Evolutionary conservation across 1,284 basidiomycete species (phyloP).

Genomic region (Tranzscheliella williamsii): DNA sequence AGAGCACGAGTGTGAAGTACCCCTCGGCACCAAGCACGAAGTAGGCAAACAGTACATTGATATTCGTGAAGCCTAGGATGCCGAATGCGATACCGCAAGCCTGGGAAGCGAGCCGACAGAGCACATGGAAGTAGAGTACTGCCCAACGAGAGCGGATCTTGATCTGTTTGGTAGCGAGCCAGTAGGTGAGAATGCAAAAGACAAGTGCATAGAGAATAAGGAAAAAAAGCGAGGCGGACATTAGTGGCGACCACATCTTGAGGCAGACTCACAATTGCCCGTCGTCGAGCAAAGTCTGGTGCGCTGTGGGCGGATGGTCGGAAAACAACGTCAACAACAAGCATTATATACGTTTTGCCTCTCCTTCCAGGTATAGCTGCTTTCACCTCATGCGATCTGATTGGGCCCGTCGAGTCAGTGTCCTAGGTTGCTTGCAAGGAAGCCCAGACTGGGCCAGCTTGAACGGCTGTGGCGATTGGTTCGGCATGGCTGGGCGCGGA

Average conservation of each 20-base stretch:
- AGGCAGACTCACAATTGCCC: too few species aligned
- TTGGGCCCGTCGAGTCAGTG: too few species aligned
- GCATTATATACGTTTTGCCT: too few species aligned
- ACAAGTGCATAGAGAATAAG: constrained; percentile 16
- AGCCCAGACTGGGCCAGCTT: too few species aligned
- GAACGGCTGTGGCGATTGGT: too few species aligned
- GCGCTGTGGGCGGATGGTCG: too few species aligned
- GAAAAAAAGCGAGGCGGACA: constrained; percentile 20
- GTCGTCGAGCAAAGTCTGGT: too few species aligned
- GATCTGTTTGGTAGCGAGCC: constrained; percentile 4
- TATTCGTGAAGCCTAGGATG: constrained; percentile 12
- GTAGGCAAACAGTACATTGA: constrained; percentile 35
- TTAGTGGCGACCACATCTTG: constrained; percentile 24
- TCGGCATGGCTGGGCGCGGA: too few species aligned
- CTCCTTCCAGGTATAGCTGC: too few species aligned
- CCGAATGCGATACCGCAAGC: constrained; percentile 31
- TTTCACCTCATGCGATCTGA: too few species aligned
- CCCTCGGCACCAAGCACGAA: constrained; percentile 41
- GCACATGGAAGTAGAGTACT: constrained; percentile 31
- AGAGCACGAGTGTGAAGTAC: constrained; percentile 46
- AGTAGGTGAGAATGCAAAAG: constrained; percentile 1
- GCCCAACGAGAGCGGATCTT: constrained; percentile 18
- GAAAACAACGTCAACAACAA: too few species aligned
- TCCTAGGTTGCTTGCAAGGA: too few species aligned
- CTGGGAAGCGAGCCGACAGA: constrained; percentile 31